These are phyloP conservation scores for Verticillium albo-atrum DNA, from an alignment of 2,329 filamentous ascomycete genomes.

Conservation along the genomic window DNA sequence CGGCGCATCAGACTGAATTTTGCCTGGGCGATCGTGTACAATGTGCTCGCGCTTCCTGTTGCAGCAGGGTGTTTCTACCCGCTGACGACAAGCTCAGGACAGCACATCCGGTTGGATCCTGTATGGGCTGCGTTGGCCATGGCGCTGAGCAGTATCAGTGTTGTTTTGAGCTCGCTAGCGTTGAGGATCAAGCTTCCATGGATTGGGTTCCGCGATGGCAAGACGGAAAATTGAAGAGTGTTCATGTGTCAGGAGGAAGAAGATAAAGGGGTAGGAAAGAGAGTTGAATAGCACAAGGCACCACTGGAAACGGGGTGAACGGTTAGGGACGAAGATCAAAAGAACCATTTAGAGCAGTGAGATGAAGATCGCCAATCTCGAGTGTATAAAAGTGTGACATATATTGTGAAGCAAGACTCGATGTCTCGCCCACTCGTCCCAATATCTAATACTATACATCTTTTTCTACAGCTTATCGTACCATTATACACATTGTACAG, in stretches of 20 bases:
- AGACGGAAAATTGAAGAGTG: slow-evolving; percentile 8
- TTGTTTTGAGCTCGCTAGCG: slow-evolving; percentile 75
- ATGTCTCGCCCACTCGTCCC: neutral
- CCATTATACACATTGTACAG: neutral
- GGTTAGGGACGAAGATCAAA: too few relatives aligned
- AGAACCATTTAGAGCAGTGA: too few relatives aligned
- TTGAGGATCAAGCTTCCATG: slow-evolving; percentile 49
- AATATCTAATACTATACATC: neutral
- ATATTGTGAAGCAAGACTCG: neutral
- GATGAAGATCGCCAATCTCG: too few relatives aligned
- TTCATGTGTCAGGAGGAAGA: too few relatives aligned
- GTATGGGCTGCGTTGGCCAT: slow-evolving; percentile 90
- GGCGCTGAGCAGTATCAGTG: slow-evolving; percentile 87
- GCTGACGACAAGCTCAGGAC: slow-evolving; percentile 37
- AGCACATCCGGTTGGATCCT: slow-evolving; percentile 63
- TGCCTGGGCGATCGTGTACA: slow-evolving; percentile 80
- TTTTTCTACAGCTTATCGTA: neutral
- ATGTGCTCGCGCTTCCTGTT: slow-evolving; percentile 70
- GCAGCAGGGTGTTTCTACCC: slow-evolving; percentile 75
- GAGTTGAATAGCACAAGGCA: too few relatives aligned
- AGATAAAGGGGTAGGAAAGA: too few relatives aligned
- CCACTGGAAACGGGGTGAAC: too few relatives aligned
- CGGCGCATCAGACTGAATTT: slow-evolving; percentile 80
- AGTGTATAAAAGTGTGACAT: neutral
- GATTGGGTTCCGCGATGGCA: slow-evolving; percentile 37